These are phyloP conservation scores for Alternaria panax DNA, from an alignment of 2,329 filamentous ascomycete genomes.

Conservation along the genomic window DNA sequence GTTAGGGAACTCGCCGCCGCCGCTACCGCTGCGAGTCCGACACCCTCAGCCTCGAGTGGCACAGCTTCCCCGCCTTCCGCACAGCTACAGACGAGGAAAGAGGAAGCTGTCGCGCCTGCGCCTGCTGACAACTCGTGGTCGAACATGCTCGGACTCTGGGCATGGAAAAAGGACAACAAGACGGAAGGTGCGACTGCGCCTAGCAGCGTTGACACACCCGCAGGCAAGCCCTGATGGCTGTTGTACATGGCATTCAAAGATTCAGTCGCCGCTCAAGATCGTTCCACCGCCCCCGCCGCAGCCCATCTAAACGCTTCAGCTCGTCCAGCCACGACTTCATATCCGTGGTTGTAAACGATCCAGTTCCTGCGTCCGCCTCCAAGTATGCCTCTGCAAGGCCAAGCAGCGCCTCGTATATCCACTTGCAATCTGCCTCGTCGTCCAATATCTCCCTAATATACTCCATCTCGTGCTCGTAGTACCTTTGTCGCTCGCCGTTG, in stretches of 20 bases:
- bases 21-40: conserved; percentile 23
- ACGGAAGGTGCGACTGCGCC: conserved; percentile 61
- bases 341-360: conserved; percentile 53
- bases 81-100: conserved; percentile 16
- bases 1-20: conserved; percentile 36
- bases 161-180: conserved; percentile 36
- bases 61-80: conserved; percentile 17
- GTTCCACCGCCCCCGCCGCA: conserved; percentile 77
- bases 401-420: conserved; percentile 87
- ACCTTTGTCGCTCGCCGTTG: conserved; percentile 66
- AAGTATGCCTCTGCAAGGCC: conserved; percentile 73
- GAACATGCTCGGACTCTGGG: conserved; percentile 43
- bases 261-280: conserved; percentile 66
- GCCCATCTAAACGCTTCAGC: conserved; percentile 74
- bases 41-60: conserved; percentile 22
- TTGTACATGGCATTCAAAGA: conserved; percentile 36
- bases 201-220: conserved; percentile 65
- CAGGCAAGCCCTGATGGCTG: conserved; percentile 62
- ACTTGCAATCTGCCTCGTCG: conserved; percentile 77
- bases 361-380: conserved; percentile 54
- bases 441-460: conserved; percentile 73
- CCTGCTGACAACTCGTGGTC: conserved; percentile 31
- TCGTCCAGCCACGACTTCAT: conserved; percentile 65
- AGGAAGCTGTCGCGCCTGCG: conserved; percentile 15
- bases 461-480: conserved; percentile 75